Evolutionary conservation across 441 rosid genomes (phyloP).

Genomic region (Manihot esculenta): DNA sequence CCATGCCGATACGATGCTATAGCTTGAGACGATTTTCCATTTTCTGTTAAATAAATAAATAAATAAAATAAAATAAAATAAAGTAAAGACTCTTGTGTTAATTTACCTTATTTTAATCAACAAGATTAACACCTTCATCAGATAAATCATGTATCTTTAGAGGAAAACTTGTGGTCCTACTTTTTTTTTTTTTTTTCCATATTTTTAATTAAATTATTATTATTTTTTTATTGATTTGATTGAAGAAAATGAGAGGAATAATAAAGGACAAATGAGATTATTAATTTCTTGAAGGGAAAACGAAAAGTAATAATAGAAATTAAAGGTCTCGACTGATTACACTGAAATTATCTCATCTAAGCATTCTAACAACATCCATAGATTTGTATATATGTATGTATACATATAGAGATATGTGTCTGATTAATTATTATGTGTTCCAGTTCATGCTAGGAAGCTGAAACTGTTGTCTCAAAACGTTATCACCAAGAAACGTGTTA

Average conservation of each 20-base stretch:
- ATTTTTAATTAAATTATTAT: too few relatives aligned
- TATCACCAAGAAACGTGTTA: slow-evolving; percentile 48
- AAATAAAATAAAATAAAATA: too few relatives aligned
- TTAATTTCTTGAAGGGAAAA: background rate
- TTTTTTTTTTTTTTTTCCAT: too few relatives aligned
- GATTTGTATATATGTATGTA: too few relatives aligned
- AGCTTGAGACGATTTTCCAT: slow-evolving; percentile 11
- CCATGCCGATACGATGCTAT: background rate
- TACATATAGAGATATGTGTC: background rate
- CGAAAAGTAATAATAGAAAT: background rate
- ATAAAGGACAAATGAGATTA: too few relatives aligned
- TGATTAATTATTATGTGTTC: slow-evolving; percentile 45
- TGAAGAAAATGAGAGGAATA: too few relatives aligned
- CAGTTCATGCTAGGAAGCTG: slow-evolving; percentile 68
- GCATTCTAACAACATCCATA: background rate
- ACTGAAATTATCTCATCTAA: slow-evolving; percentile 5
- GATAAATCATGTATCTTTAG: too few relatives aligned
- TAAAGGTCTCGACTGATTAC: background rate
- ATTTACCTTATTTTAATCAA: slow-evolving; percentile 17
- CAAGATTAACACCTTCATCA: too few relatives aligned
- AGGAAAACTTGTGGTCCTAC: too few relatives aligned
- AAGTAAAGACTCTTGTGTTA: too few relatives aligned
- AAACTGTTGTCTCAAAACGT: slow-evolving; percentile 58
- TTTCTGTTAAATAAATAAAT: too few relatives aligned
- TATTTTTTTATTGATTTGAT: too few relatives aligned